A percentile compares a stretch with the other conserved stretches of the same genome.
Evolutionary conservation across 257 asterid genomes (phyloP).

Genomic region (Leonotis leonurus): DNA sequence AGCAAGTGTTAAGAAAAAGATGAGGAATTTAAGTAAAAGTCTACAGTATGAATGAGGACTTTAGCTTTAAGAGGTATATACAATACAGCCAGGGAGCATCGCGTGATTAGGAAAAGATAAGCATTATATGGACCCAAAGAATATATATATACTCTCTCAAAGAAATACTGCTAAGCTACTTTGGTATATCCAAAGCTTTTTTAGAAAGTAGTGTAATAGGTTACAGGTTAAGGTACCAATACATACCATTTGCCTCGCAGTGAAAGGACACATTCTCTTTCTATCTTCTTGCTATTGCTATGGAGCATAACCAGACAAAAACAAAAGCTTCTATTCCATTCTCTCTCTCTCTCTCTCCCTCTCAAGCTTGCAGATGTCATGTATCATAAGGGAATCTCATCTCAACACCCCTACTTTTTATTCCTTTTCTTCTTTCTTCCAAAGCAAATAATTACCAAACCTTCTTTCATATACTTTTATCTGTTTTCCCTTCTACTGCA

Average conservation of each 20-base stretch:
- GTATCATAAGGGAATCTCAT: constrained; percentile 55
- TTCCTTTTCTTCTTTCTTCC: constrained; percentile 49
- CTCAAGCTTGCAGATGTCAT: constrained; percentile 35
- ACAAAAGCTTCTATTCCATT: constrained; percentile 49
- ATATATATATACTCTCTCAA: constrained; percentile 15
- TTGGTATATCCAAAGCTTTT: constrained; percentile 59
- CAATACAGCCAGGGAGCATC: constrained; percentile 6
- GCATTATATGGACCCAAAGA: constrained; percentile 28
- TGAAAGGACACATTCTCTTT: constrained; percentile 31
- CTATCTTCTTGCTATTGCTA: constrained; percentile 32
- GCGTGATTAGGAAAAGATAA: constrained; percentile 21
- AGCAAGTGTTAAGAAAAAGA: constrained; percentile 9
- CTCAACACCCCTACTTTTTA: constrained; percentile 45
- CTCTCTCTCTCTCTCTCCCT: neutral
- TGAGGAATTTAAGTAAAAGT: constrained; percentile 11
- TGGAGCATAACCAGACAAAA: constrained; percentile 49
- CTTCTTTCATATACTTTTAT: constrained; percentile 47
- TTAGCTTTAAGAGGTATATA: constrained; percentile 29
- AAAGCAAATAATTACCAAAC: constrained; percentile 42
- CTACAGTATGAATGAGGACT: constrained; percentile 16
- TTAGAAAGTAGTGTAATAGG: constrained; percentile 43
- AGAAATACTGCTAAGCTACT: constrained; percentile 22
- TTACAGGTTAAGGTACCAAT: constrained; percentile 48
- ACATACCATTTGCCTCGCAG: constrained; percentile 50
- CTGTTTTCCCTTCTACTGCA: constrained; percentile 40